Percentiles rank a stretch among this genome's conserved stretches.
Evolutionary conservation across 192 early-diverging fungal genomes (phyloP).

Genomic region (Gorgonomyces haynaldii): DNA sequence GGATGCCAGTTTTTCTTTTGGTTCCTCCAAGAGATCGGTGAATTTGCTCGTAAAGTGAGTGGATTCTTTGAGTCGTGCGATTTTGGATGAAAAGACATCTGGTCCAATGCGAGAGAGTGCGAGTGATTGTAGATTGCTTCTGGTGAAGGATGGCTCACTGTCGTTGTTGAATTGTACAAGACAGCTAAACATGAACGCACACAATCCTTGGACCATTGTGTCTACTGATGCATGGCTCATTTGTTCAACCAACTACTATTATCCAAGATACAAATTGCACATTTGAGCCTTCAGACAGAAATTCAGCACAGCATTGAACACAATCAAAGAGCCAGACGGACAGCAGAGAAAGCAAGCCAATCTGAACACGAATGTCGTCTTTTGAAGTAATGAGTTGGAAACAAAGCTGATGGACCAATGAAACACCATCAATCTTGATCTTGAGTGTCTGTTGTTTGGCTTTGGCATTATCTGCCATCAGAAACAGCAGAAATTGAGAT

Average conservation of each 20-base stretch:
- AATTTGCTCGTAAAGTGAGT: slow-evolving; percentile 65
- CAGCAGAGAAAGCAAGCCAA: slow-evolving; percentile 70
- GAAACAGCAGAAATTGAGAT: no score
- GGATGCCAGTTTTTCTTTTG: slow-evolving; percentile 3
- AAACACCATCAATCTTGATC: no score
- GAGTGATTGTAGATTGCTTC: slow-evolving; percentile 69
- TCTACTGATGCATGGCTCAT: slow-evolving; percentile 80
- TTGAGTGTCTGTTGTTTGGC: no score
- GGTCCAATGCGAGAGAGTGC: slow-evolving; percentile 73
- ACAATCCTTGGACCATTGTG: slow-evolving; percentile 77
- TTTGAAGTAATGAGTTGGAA: no score
- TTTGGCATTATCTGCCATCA: no score
- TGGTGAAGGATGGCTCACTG: slow-evolving; percentile 57
- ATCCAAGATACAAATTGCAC: slow-evolving; percentile 67
- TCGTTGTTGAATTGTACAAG: slow-evolving; percentile 85
- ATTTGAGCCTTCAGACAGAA: slow-evolving; percentile 80
- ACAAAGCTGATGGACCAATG: no score
- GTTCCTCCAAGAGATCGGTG: slow-evolving; percentile 13
- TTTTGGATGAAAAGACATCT: slow-evolving; percentile 73
- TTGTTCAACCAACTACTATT: slow-evolving; percentile 71
- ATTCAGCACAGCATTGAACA: slow-evolving; percentile 63
- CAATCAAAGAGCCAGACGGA: slow-evolving; percentile 79
- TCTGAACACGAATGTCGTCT: slow-evolving; percentile 60
- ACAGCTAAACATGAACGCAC: slow-evolving; percentile 75
- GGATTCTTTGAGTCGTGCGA: slow-evolving; percentile 76